Base-by-base conservation (phyloP, 768 basidiomycete species). In the Termitomyces sp. region DNA sequence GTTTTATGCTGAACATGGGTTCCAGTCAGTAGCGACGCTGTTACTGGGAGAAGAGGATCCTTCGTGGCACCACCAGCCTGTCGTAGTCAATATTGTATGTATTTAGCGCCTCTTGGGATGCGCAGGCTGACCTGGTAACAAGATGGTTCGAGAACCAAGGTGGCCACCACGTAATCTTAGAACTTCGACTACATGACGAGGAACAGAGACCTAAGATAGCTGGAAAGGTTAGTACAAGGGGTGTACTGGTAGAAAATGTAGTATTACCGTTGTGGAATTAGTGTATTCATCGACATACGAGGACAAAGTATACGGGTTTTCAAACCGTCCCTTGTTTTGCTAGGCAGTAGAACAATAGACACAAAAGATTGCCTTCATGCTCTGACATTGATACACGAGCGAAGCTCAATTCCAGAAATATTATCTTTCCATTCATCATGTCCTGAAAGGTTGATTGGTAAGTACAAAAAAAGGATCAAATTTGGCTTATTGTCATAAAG, bases 401-500 rank as follows among this genome's bases (percentile, higher is more conserved):
- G 37, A 33, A 33, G 12, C 15, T 30, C 30, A 46, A 24, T 39
- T 30, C 27, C 22, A 49, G 33, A n/a, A 41, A 48, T 50, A 9
- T 42, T 7, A 51, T 16, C 18, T 24, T 30, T 49, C n/a, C 41
- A 55, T 55, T 44, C 22, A 55, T 36, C 20, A 46, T 33, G 8
- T 34, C 54, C 44, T 46, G 8, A 31, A 39, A 24, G 13, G 15
- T 30, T 36, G 6, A 39, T 33, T 31, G 37, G 39, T 57, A 41
- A 57, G 56, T 57, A 57, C 48, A 39, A 27, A 22, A n/a, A 41
- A 50, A 20, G 27, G 33, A 39, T 42, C 27, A 11, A 45, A 42
- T 11, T 39, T 36, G 13, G 2, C 37, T 18, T 39, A 33, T n/a
- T 39, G 33, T 73, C 66, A 91, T 58, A 92, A 74, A 44, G 89